Percentiles rank a stretch among this genome's conserved stretches.
phyloP scores from a whole-genome alignment of 768 basidiomycete genomes.

The Tylopilus subfusipes region DNA sequence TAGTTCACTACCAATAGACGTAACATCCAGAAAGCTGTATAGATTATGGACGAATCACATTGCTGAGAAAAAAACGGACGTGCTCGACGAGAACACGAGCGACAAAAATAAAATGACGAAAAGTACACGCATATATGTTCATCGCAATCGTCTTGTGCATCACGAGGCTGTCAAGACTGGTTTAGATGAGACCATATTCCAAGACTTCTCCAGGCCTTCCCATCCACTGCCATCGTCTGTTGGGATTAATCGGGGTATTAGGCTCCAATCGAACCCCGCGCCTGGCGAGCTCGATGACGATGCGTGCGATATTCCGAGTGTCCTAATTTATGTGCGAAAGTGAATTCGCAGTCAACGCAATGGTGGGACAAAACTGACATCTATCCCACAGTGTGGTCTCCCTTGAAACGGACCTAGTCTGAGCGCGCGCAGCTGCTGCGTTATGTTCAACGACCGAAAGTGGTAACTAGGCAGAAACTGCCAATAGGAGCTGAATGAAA shows the following conservation, averaged over 20 bases:
- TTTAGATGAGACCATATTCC: conserved; percentile 37
- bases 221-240: conserved; percentile 83
- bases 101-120: not conserved
- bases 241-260: conserved; percentile 66
- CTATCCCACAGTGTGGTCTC: conserved; percentile 83
- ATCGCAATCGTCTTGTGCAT: conserved; percentile 12
- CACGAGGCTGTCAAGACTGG: not conserved
- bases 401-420: conserved; percentile 76
- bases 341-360: conserved; percentile 1
- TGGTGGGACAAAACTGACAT: conserved; percentile 52
- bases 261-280: conserved; percentile 65
- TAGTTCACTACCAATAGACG: not conserved
- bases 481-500: not conserved
- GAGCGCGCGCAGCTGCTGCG: conserved; percentile 72
- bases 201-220: conserved; percentile 67
- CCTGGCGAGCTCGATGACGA: conserved; percentile 74
- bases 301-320: conserved; percentile 81
- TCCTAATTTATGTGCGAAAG: conserved; percentile 50
- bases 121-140: not conserved
- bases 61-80: not conserved
- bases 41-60: not conserved
- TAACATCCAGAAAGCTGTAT: not conserved
- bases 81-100: not conserved
- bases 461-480: conserved; percentile 19
- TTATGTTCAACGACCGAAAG: conserved; percentile 54